Percentiles rank a stretch among this genome's conserved stretches.
phyloP scores from a whole-genome alignment of 1,284 basidiomycete genomes.

The Leccinum subrobustum region DNA sequence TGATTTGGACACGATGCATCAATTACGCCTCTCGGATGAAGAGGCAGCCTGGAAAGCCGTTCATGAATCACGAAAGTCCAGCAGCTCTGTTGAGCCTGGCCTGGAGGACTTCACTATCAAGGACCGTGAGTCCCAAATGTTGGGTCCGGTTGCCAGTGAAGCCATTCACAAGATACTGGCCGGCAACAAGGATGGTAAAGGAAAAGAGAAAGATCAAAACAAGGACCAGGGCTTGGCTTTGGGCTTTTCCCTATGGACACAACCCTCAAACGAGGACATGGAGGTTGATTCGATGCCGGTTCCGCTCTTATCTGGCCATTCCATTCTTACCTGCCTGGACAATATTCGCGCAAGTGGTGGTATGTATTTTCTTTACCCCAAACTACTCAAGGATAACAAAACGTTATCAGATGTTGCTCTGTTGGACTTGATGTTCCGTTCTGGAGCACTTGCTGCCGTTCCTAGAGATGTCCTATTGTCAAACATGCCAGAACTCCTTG shows the following conservation, averaged over 20 bases:
- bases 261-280: constrained; percentile 26
- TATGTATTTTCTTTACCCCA: constrained; percentile 27
- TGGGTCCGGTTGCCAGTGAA: constrained; percentile 29
- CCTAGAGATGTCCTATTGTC: constrained; percentile 28
- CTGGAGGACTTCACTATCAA: constrained; percentile 34
- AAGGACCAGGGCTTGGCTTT: constrained; percentile 14
- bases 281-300: constrained; percentile 19
- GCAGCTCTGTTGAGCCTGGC: constrained; percentile 20
- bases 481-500: constrained; percentile 40
- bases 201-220: constrained; percentile 18
- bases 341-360: constrained; percentile 36
- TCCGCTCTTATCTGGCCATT: constrained; percentile 22
- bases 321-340: constrained; percentile 37
- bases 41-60: constrained; percentile 39
- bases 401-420: constrained; percentile 38
- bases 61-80: constrained; percentile 24
- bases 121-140: constrained; percentile 33
- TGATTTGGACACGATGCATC: constrained; percentile 32
- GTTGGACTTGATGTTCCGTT: constrained; percentile 42
- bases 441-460: constrained; percentile 36
- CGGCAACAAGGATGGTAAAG: constrained; percentile 34
- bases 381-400: neutral
- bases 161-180: constrained; percentile 43
- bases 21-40: constrained; percentile 37
- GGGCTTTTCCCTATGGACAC: constrained; percentile 44